Conservation (phyloP, 1,284 basidiomycete genomes). For the Ustilago trichophora region DNA sequence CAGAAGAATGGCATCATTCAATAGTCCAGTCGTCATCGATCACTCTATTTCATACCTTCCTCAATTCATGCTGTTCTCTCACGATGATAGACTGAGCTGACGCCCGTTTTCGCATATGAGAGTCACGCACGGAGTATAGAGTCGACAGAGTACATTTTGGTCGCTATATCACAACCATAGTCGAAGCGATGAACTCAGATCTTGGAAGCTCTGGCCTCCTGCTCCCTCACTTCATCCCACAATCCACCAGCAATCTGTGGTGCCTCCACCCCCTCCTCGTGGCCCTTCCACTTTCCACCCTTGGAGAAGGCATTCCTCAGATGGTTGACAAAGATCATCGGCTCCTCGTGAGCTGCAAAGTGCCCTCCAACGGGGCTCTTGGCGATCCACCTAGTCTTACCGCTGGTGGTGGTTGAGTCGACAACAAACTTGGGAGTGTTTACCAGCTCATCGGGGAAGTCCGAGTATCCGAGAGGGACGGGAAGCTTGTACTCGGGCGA, state of each 20-base stretch:
- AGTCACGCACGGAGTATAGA: no score
- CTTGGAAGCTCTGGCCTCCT: constrained; percentile 33
- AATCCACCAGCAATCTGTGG: constrained; percentile 40
- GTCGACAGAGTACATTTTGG: no score
- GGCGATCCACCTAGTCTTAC: constrained; percentile 43
- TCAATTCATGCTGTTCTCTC: no score
- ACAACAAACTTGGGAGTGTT: constrained; percentile 41
- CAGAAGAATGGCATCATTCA: constrained; percentile 24
- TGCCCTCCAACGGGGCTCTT: constrained; percentile 48
- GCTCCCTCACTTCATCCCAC: constrained; percentile 47
- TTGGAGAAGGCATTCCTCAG: constrained; percentile 49
- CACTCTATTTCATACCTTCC: no score
- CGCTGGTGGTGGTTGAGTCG: constrained; percentile 33
- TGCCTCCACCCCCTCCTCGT: constrained; percentile 23
- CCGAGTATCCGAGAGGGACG: constrained; percentile 48
- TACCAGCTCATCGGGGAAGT: constrained; percentile 54
- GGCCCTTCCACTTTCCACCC: constrained; percentile 28
- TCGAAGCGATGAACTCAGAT: constrained; percentile 7
- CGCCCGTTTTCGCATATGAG: no score
- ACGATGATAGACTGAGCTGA: no score
- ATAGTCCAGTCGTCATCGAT: no score
- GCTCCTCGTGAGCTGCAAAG: constrained; percentile 56
- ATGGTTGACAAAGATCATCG: constrained; percentile 49
- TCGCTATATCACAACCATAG: no score
- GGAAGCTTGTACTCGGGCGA: constrained; percentile 29